phyloP scores from a whole-genome alignment of 2,329 filamentous ascomycete species.

The Tolypocladium tundrense region DNA sequence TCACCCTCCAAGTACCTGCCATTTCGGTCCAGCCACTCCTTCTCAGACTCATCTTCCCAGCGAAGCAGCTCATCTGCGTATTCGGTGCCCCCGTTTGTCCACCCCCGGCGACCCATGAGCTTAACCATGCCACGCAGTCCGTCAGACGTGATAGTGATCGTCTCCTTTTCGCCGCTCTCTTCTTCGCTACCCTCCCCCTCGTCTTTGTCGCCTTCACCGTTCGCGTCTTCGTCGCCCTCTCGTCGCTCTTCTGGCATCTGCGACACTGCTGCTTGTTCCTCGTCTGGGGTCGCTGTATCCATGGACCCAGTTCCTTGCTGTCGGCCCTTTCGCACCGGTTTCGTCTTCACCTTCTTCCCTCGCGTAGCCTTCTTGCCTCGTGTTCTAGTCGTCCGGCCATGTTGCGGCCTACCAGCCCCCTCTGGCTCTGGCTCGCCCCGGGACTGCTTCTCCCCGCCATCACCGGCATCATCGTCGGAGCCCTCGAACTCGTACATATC shows the following conservation, averaged over 20 bases:
- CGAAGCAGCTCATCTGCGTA: background rate
- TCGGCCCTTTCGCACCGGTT: background rate
- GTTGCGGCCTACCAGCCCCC: background rate
- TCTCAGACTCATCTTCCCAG: background rate
- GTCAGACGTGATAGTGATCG: background rate
- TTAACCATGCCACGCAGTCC: background rate
- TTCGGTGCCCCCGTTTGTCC: background rate
- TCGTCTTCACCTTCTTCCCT: background rate
- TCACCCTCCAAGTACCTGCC: background rate
- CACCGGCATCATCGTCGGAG: background rate
- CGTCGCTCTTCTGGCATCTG: background rate
- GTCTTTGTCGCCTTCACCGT: background rate
- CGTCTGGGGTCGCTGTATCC: background rate
- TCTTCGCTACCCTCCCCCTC: background rate
- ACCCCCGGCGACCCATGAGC: background rate
- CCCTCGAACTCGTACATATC: too few species aligned
- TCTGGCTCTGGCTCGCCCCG: background rate
- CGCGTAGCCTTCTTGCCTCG: background rate
- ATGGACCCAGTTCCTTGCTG: background rate
- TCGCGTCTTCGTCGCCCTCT: background rate
- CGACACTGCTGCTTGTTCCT: background rate
- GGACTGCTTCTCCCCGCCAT: background rate
- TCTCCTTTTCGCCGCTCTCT: background rate
- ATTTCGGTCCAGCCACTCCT: background rate
- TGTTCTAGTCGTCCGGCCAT: background rate